Percentiles rank a stretch among this genome's conserved stretches.
phyloP scores from a whole-genome alignment of 73 alveolate species.

The Diophrys appendiculata region DNA sequence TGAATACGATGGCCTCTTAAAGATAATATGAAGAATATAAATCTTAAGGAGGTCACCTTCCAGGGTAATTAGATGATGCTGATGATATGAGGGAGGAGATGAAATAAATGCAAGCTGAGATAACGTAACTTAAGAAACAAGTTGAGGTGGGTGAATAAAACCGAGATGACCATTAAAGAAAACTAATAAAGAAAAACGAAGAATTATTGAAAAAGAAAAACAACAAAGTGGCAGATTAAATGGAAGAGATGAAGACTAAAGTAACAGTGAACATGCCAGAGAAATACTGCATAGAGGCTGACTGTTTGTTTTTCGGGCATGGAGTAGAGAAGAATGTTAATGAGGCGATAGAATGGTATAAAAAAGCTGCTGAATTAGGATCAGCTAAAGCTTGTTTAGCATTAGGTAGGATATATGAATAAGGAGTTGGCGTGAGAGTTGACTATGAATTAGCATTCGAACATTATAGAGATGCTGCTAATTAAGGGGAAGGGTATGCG shows the following conservation, averaged over 20 bases:
- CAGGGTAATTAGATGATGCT: not conserved
- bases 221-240: not conserved
- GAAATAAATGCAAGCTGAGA: constrained; percentile 7
- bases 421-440: constrained; percentile 71
- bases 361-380: constrained; percentile 63
- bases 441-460: constrained; percentile 59
- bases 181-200: constrained; percentile 8
- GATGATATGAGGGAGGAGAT: not conserved
- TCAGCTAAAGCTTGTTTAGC: constrained; percentile 78
- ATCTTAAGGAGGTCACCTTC: not conserved
- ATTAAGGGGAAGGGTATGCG: constrained; percentile 60
- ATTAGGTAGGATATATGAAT: constrained; percentile 77
- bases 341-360: constrained; percentile 60
- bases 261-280: constrained; percentile 17
- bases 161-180: not conserved
- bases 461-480: constrained; percentile 65
- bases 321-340: constrained; percentile 57
- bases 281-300: constrained; percentile 44
- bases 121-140: not conserved
- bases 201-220: constrained; percentile 12
- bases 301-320: constrained; percentile 60
- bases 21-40: not conserved
- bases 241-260: not conserved
- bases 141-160: not conserved
- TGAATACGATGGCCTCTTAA: not conserved